These are phyloP conservation scores for Colletotrichum sp. DNA, from an alignment of 2,329 filamentous ascomycete genomes.

Conservation along the genomic window DNA sequence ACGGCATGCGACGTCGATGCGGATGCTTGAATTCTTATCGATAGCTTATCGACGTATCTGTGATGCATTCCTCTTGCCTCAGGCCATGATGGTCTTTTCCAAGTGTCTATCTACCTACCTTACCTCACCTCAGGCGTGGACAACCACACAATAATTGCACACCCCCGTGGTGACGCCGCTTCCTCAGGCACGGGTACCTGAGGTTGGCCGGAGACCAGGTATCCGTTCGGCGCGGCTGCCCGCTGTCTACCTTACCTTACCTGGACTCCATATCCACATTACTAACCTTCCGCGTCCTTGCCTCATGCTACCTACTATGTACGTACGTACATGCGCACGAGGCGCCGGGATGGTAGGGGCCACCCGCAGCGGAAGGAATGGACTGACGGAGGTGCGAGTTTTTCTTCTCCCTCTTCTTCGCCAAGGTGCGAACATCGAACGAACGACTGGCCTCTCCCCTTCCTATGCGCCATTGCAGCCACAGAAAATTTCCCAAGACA, in stretches of 20 bases:
- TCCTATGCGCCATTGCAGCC: neutral
- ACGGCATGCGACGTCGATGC: neutral
- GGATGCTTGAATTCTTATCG: conserved; percentile 5
- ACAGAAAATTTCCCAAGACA: neutral
- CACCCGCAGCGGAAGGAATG: neutral
- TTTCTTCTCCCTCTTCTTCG: neutral
- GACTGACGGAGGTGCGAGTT: neutral
- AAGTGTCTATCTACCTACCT: neutral
- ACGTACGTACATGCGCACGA: neutral
- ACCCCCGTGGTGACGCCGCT: neutral
- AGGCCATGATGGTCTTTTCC: neutral
- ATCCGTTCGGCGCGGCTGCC: neutral
- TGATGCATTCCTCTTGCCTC: neutral
- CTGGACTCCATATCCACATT: no score
- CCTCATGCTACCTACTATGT: neutral
- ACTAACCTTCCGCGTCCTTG: neutral
- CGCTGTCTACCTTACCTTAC: neutral
- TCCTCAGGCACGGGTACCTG: neutral
- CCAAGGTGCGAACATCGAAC: neutral
- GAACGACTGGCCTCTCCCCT: neutral
- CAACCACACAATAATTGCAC: neutral
- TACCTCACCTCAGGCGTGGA: neutral
- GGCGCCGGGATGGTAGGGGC: neutral
- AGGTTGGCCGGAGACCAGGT: neutral
- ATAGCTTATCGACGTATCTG: conserved; percentile 9